Conservation (phyloP, 371 early-diverging fungal genomes). For the Conidiobolus incongruus region DNA sequence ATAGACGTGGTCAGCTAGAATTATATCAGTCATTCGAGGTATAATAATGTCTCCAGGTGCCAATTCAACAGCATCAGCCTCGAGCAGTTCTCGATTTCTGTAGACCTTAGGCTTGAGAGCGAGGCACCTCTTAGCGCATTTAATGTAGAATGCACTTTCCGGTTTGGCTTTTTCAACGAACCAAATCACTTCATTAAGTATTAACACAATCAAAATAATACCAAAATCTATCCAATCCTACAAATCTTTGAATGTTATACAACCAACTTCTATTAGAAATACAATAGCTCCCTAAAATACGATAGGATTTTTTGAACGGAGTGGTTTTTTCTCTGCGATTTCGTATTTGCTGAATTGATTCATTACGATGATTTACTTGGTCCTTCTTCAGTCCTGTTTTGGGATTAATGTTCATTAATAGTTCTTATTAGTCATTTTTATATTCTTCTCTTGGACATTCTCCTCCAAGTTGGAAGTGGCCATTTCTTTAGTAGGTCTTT, state of each 20-base stretch:
- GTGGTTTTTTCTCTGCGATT: constrained; percentile 55
- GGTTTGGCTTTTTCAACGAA: constrained; percentile 76
- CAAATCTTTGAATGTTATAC: constrained; percentile 42
- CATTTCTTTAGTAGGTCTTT: no score
- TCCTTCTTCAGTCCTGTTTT: constrained; percentile 26
- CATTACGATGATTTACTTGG: constrained; percentile 31
- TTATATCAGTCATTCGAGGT: constrained; percentile 76
- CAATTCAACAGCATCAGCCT: constrained; percentile 52
- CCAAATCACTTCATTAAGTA: constrained; percentile 77
- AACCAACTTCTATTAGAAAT: constrained; percentile 60
- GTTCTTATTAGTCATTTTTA: constrained; percentile 39
- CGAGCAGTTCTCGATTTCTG: constrained; percentile 55
- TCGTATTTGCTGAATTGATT: constrained; percentile 45
- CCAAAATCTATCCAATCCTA: constrained; percentile 51
- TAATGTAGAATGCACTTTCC: constrained; percentile 68
- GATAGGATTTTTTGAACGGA: constrained; percentile 67
- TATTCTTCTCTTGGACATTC: constrained; percentile 36
- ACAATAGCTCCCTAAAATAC: constrained; percentile 79
- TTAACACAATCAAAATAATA: constrained; percentile 53
- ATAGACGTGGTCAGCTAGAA: constrained; percentile 78
- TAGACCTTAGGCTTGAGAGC: constrained; percentile 53
- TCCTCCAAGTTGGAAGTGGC: no score
- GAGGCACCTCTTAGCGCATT: constrained; percentile 57
- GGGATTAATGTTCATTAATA: constrained; percentile 39
- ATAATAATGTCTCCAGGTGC: constrained; percentile 79